These are phyloP conservation scores for Ceratocystis ficicola DNA, from an alignment of 2,329 filamentous ascomycete species.

Conservation along the genomic window DNA sequence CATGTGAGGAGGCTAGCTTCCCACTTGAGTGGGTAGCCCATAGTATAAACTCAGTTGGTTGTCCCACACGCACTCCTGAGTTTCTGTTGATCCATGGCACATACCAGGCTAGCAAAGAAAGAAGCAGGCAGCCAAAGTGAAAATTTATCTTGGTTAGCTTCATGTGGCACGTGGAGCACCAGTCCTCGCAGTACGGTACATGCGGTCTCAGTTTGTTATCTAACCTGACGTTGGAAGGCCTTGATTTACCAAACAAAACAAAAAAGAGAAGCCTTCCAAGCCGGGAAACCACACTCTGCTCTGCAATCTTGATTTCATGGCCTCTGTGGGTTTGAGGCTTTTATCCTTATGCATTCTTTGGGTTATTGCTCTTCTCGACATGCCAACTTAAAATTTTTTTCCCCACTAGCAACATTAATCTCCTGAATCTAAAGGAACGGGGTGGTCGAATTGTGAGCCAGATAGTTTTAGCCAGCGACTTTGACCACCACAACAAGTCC, in stretches of 20 bases:
- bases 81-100: neutral
- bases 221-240: neutral
- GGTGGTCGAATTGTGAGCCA: constrained; percentile 1
- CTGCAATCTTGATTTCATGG: neutral
- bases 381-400: neutral
- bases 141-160: neutral
- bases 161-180: neutral
- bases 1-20: neutral
- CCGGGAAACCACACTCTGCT: neutral
- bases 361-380: neutral
- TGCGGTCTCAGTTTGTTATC: neutral
- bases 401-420: neutral
- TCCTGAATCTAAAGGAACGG: constrained; percentile 13
- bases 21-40: neutral
- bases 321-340: neutral
- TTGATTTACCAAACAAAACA: neutral
- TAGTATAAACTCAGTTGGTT: neutral
- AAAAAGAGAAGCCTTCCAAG: neutral
- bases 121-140: neutral
- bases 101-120: neutral
- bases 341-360: neutral
- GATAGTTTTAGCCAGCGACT: neutral
- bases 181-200: too few species aligned
- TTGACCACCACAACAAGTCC: too few species aligned
- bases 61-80: constrained; percentile 4